A percentile compares a stretch with the other conserved stretches of the same genome.
Evolutionary conservation across 2,329 filamentous ascomycete species (phyloP).

Genomic region (Fusarium irregulare): DNA sequence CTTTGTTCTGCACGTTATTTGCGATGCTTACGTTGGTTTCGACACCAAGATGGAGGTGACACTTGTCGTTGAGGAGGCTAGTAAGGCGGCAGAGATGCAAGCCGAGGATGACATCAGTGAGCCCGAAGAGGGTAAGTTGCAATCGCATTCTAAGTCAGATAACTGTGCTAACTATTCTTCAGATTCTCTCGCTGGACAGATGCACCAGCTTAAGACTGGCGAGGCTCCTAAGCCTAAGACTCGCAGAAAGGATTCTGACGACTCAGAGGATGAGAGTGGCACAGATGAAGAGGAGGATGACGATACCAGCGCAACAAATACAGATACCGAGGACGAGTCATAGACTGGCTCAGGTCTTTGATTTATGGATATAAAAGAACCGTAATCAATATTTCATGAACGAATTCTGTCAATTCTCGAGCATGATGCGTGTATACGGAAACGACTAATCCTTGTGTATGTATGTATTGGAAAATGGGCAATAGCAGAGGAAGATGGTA

Average conservation of each 20-base stretch:
- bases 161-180: conserved; percentile 42
- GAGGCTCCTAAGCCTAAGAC: conserved; percentile 71
- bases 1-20: conserved; percentile 93
- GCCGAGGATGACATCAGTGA: conserved; percentile 97
- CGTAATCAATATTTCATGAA: conserved; percentile 17
- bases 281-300: conserved; percentile 76
- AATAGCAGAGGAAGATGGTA: conserved; percentile 13
- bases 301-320: conserved; percentile 76
- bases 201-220: conserved; percentile 85
- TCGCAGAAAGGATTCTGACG: conserved; percentile 65
- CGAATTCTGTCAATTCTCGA: conserved; percentile 3
- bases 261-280: conserved; percentile 84
- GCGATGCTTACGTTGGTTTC: conserved; percentile 94
- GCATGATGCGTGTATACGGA: conserved; percentile 20
- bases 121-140: conserved; percentile 88
- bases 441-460: conserved; percentile 1
- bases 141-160: background rate
- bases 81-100: conserved; percentile 81
- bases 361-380: conserved; percentile 23
- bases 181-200: conserved; percentile 92
- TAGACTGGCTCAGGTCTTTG: conserved; percentile 42
- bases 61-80: conserved; percentile 87
- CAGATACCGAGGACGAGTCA: conserved; percentile 73
- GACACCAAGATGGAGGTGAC: conserved; percentile 93
- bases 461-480: conserved; percentile 27